Percentiles rank a stretch among this genome's conserved stretches.
Evolutionary conservation across 106 monocot genomes (phyloP).

Genomic region (Ottelia alismoides): DNA sequence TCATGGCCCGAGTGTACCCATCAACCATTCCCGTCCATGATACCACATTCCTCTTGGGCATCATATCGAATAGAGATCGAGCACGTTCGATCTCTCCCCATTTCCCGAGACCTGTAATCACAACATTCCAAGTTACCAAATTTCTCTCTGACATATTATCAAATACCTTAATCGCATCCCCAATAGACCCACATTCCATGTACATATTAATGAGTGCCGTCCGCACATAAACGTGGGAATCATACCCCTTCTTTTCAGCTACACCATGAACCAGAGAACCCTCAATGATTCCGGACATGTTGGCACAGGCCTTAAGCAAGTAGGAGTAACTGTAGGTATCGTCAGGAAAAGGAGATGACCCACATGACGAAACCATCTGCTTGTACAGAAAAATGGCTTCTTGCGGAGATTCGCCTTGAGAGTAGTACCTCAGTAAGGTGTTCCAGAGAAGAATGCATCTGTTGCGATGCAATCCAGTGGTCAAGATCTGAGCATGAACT

Average conservation of each 20-base stretch:
- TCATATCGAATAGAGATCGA: constrained; percentile 25
- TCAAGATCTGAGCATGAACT: no score
- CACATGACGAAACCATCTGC: constrained; percentile 12
- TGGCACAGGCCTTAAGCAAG: constrained; percentile 65
- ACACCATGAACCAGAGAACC: constrained; percentile 43
- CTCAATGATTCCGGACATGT: background rate
- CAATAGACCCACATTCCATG: constrained; percentile 13
- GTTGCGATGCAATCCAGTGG: constrained; percentile 17
- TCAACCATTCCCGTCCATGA: constrained; percentile 82
- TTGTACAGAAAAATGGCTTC: constrained; percentile 46
- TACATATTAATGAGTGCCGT: constrained; percentile 56
- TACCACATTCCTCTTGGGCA: constrained; percentile 43
- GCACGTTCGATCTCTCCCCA: constrained; percentile 37
- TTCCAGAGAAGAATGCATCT: constrained; percentile 25
- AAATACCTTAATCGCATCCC: constrained; percentile 30
- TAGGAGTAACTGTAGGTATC: constrained; percentile 55
- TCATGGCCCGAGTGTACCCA: constrained; percentile 33
- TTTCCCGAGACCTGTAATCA: constrained; percentile 40
- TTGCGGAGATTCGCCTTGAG: constrained; percentile 23
- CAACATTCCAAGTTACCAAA: constrained; percentile 52
- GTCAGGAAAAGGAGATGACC: background rate
- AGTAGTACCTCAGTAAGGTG: constrained; percentile 48
- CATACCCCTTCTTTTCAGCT: constrained; percentile 33
- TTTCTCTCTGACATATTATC: constrained; percentile 57
- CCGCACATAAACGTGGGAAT: constrained; percentile 44